Percentiles rank a stretch among this genome's conserved stretches.
phyloP scores from a whole-genome alignment of 1,284 basidiomycete genomes.

The Cryptococcus amylolentus region DNA sequence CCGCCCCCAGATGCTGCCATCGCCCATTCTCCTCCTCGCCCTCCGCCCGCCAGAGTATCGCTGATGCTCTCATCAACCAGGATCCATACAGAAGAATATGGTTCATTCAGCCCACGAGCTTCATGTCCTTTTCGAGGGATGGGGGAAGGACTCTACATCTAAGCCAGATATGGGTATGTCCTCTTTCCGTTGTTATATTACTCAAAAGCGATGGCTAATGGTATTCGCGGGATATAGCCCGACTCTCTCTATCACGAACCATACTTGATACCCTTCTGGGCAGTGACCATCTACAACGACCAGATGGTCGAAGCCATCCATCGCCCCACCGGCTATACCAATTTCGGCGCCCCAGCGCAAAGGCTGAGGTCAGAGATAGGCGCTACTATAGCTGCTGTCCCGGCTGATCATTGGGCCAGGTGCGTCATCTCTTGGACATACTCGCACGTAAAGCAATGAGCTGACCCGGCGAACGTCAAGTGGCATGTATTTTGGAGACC shows the following conservation, averaged over 20 bases:
- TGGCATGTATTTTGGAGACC: not conserved
- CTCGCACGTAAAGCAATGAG: not conserved
- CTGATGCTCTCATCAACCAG: constrained; percentile 7
- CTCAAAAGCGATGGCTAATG: too few species aligned
- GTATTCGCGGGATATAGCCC: not conserved
- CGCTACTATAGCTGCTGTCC: constrained; percentile 16
- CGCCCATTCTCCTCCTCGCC: not conserved
- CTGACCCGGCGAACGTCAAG: not conserved
- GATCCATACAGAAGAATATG: constrained; percentile 17
- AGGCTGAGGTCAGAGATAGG: constrained; percentile 11
- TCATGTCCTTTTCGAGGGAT: not conserved
- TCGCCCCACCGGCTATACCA: not conserved
- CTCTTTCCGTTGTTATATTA: too few species aligned
- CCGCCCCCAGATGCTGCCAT: not conserved
- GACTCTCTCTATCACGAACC: not conserved
- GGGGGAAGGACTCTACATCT: not conserved
- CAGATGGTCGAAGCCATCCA: not conserved
- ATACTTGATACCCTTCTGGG: constrained; percentile 23
- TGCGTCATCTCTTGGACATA: constrained; percentile 8
- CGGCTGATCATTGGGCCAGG: constrained; percentile 23
- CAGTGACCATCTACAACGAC: constrained; percentile 8
- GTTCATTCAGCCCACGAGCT: not conserved
- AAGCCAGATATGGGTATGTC: not conserved
- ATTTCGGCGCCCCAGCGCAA: not conserved
- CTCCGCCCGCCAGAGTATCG: not conserved